Base-by-base conservation (phyloP, 345 rosid species). In the Camelina laxa region DNA sequence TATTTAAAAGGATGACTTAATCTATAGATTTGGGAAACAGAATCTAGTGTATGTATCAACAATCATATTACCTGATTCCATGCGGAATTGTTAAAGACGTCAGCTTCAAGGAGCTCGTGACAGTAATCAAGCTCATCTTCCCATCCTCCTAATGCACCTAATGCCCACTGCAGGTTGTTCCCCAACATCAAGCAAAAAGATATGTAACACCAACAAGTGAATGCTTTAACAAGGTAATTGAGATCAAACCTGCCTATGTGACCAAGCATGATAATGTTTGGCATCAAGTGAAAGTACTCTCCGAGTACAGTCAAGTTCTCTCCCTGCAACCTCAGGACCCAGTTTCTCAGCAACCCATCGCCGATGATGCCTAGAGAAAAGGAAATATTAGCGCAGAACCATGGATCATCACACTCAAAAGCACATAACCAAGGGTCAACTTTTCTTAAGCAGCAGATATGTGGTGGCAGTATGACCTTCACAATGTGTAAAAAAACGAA, bases 181-280 rank as follows among this genome's bases (percentile, higher is more conserved):
- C 20, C 53, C 21, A 79, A 22, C 58, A 30, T 75, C 9, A 41
- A 72, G n/a, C 49, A 38, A 12, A 24, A 62, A 55, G n/a, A 54
- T 19, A 17, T 2, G 7, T 14, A 42, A 60, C 9, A 65, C 24
- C 17, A 27, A 6, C 21, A 39, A 71, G 67, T 30, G 48, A 63
- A 5, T 69, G 70, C 1, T 48, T 21, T 12, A 24, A 16, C 49
- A 61, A 53, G 65, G 69, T 76, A 24, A 24, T n/a, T 53, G 63
- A 59, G 62, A 59, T 65, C 22, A 73, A 65, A 92, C 98, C 98
- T 92, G 98, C 75, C 98, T 87, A 84, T 92, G 91, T 50, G 97
- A 95, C 98, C 99, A 90, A 63, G 94, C 96, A 75, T 87, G 98
- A 80, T 95, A 95, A 65, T 95, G 86, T 75, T 90, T 95, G 67